Base-by-base conservation (phyloP, 2,329 filamentous ascomycete species). In the Emergomyces orientalis region DNA sequence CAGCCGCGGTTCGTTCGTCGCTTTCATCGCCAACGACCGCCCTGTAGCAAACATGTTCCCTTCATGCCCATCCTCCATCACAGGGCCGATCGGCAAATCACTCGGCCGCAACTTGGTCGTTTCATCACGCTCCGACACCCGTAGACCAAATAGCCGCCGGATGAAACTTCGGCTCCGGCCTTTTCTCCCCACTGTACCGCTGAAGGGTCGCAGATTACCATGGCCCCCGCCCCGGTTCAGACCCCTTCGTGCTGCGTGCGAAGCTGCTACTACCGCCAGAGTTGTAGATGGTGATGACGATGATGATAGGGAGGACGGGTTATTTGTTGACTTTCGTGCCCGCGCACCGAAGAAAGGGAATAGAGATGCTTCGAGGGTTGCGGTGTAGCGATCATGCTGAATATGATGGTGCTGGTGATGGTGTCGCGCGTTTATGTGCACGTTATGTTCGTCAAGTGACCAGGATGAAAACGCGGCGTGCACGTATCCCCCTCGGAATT, bases 1-100 rank as follows among this genome's bases (percentile, higher is more conserved):
- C 68, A 99, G 80, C 64, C 91, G 87, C 37, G 92, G 85, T 74
- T 97, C 91, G 63, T 93, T 88, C 32, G 88, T 87, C 2, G 90
- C 88, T 76, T 93, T 94, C 56, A 86, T 83, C 60, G 86, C 82
- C 70, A 90, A 80, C 54, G 87, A 84, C 51, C 91, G 84, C 51
- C 88, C 87, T 59, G 87, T 81, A 70, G 81, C 87, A 74, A 89
- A 89, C 70, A 88, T 86, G 66, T 82, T 82, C 3, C 81, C 81
- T 56, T 84, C 82, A 27, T 78, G 78, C 49, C 81, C 81, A 63
- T 86, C 85, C 59, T 89, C 84, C 51, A 84, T 72, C 66, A 80
- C 70, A 67, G 78, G 64, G 5, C 79, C 71, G 19, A 86, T 75
- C 54, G 75, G 85, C 13, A 86, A 80, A 68, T 86, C 84, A 65